A percentile compares a stretch with the other conserved stretches of the same genome.
Evolutionary conservation across 2,329 filamentous ascomycete genomes (phyloP).

Genomic region (Sphaerulina populicola): DNA sequence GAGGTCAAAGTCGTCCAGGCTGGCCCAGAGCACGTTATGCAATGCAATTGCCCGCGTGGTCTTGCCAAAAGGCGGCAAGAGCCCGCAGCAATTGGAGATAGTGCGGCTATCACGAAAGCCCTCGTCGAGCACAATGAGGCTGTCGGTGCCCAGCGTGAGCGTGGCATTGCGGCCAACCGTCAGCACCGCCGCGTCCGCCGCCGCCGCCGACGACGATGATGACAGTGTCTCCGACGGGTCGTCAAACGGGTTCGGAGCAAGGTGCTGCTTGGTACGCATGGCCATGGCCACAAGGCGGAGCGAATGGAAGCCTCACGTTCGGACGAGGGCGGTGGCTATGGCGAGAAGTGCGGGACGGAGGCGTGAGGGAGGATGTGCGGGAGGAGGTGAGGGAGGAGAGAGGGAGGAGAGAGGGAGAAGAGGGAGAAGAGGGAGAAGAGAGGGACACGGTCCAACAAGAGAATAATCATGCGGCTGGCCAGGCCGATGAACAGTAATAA

Average conservation of each 20-base stretch:
- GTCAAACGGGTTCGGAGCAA: constrained; percentile 25
- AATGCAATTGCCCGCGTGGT: constrained; percentile 58
- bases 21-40: constrained; percentile 78
- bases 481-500: no score
- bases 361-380: no score
- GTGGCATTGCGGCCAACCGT: constrained; percentile 50
- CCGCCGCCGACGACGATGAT: constrained; percentile 2
- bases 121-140: constrained; percentile 54
- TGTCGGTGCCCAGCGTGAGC: constrained; percentile 53
- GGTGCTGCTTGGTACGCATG: constrained; percentile 2
- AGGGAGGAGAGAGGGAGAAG: no score
- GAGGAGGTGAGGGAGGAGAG: no score
- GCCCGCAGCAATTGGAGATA: constrained; percentile 48
- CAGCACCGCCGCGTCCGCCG: constrained; percentile 19
- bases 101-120: constrained; percentile 42
- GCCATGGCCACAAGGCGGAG: constrained; percentile 12
- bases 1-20: constrained; percentile 52
- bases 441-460: no score
- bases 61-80: constrained; percentile 41
- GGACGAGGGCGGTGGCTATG: background rate
- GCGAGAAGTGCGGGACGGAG: no score
- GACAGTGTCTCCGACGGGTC: constrained; percentile 23
- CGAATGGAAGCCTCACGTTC: constrained; percentile 26
- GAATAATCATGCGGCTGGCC: no score
- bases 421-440: no score